Evolutionary conservation across 2,329 filamentous ascomycete species (phyloP).

Genomic region (Fusarium heterosporum): DNA sequence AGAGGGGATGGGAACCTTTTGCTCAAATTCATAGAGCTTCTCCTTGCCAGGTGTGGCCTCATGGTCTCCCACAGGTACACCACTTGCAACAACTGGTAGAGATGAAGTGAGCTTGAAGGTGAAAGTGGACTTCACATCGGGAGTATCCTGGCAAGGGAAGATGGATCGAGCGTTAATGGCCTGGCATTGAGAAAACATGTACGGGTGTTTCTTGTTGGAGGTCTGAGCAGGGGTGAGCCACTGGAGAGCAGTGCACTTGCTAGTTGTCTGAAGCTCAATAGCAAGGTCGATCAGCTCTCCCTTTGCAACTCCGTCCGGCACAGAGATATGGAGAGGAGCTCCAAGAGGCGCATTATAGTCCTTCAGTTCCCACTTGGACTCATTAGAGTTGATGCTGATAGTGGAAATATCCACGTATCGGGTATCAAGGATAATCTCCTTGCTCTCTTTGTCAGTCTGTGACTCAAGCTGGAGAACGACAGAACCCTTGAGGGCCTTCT

Average conservation of each 20-base stretch:
- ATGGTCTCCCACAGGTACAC: slow-evolving; percentile 68
- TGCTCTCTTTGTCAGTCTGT: slow-evolving; percentile 76
- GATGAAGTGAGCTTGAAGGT: slow-evolving; percentile 88
- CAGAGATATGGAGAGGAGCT: slow-evolving; percentile 73
- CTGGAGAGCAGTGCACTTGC: slow-evolving; percentile 90
- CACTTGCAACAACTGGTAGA: slow-evolving; percentile 91
- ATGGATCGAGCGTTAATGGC: slow-evolving; percentile 94
- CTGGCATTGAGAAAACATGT: slow-evolving; percentile 98
- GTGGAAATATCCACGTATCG: slow-evolving; percentile 80
- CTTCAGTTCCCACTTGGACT: slow-evolving; percentile 75
- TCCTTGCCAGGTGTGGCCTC: slow-evolving; percentile 59
- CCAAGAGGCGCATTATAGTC: slow-evolving; percentile 79
- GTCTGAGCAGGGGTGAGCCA: slow-evolving; percentile 96
- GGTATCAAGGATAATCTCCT: slow-evolving; percentile 89
- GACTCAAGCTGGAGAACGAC: slow-evolving; percentile 83
- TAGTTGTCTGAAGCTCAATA: slow-evolving; percentile 83
- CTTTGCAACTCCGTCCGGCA: slow-evolving; percentile 66
- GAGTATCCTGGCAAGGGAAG: slow-evolving; percentile 97
- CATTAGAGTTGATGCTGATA: slow-evolving; percentile 75
- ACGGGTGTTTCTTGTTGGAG: slow-evolving; percentile 93
- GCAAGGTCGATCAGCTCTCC: slow-evolving; percentile 66
- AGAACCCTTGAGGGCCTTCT: slow-evolving; percentile 79
- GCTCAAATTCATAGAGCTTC: slow-evolving; percentile 85
- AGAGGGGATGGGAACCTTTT: slow-evolving; percentile 90
- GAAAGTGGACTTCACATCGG: slow-evolving; percentile 96